These are phyloP conservation scores for Fusarium sp. DNA, from an alignment of 2,329 filamentous ascomycete species.

Conservation along the genomic window DNA sequence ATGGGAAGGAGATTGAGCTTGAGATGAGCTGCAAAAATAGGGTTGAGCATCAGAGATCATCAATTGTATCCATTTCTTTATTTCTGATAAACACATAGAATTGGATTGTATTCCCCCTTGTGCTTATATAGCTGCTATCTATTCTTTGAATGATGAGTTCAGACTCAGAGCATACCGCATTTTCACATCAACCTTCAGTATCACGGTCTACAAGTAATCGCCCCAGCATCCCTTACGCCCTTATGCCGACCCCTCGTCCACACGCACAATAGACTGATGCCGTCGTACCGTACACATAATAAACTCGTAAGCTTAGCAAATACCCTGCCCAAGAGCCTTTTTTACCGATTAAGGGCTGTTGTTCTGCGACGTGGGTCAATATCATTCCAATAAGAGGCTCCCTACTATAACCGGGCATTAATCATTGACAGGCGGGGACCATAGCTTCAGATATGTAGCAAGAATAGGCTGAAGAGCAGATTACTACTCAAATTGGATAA, in stretches of 20 bases:
- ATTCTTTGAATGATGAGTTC: neutral
- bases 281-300: constrained; percentile 17
- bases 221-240: constrained; percentile 33
- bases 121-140: neutral
- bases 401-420: constrained; percentile 18
- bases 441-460: neutral
- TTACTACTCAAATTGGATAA: neutral
- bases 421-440: constrained; percentile 7
- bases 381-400: constrained; percentile 37
- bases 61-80: constrained; percentile 12
- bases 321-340: constrained; percentile 20
- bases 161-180: neutral
- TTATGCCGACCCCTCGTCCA: constrained; percentile 29
- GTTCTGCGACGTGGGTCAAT: constrained; percentile 36
- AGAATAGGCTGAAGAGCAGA: constrained; percentile 2
- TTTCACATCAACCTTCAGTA: constrained; percentile 3
- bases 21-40: constrained; percentile 27
- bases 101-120: neutral
- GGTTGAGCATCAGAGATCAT: constrained; percentile 17
- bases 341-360: constrained; percentile 9
- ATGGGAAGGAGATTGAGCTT: constrained; percentile 29
- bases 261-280: constrained; percentile 15
- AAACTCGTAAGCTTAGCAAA: constrained; percentile 28
- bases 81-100: neutral
- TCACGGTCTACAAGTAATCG: constrained; percentile 12